Percentiles rank a stretch among this genome's conserved stretches.
These are phyloP conservation scores for Trypanosoma scelopori DNA, from an alignment of 208 protist species.

Conservation along the genomic window DNA sequence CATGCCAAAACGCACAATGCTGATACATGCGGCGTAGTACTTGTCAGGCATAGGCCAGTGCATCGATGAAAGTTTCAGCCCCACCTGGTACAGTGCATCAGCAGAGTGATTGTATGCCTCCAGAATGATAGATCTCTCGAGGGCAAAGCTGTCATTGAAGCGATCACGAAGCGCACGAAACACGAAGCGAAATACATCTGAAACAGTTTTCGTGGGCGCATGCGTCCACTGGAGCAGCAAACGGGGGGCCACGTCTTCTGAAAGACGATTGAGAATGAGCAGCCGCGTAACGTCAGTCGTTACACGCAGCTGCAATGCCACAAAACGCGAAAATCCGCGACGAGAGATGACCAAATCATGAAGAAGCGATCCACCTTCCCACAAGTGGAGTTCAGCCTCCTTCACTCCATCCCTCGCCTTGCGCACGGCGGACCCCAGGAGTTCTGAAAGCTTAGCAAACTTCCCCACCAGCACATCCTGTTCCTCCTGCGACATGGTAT, in stretches of 20 bases:
- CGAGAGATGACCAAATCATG: constrained; percentile 37
- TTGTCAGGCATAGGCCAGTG: constrained; percentile 80
- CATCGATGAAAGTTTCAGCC: constrained; percentile 74
- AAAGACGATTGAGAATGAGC: constrained; percentile 61
- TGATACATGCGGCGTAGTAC: constrained; percentile 56
- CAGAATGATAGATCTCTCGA: constrained; percentile 75
- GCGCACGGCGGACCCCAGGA: constrained; percentile 27
- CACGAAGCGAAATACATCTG: constrained; percentile 75
- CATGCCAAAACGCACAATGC: constrained; percentile 69
- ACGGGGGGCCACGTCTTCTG: constrained; percentile 39
- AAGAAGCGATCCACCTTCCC: constrained; percentile 25
- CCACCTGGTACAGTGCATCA: constrained; percentile 69
- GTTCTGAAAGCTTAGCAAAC: constrained; percentile 47
- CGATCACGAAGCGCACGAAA: constrained; percentile 81
- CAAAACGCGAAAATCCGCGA: constrained; percentile 34
- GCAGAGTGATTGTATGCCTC: constrained; percentile 63
- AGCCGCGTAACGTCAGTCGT: constrained; percentile 54
- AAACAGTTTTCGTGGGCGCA: constrained; percentile 62
- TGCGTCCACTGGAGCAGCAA: constrained; percentile 71
- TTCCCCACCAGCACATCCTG: constrained; percentile 54
- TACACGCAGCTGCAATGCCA: constrained; percentile 70
- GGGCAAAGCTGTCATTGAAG: constrained; percentile 45
- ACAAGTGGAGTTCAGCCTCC: constrained; percentile 29
- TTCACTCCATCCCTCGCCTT: constrained; percentile 45
- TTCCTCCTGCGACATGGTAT: constrained; percentile 54